Conservation (phyloP, 805 yeast species). For the Allodekkera sacchari region DNA sequence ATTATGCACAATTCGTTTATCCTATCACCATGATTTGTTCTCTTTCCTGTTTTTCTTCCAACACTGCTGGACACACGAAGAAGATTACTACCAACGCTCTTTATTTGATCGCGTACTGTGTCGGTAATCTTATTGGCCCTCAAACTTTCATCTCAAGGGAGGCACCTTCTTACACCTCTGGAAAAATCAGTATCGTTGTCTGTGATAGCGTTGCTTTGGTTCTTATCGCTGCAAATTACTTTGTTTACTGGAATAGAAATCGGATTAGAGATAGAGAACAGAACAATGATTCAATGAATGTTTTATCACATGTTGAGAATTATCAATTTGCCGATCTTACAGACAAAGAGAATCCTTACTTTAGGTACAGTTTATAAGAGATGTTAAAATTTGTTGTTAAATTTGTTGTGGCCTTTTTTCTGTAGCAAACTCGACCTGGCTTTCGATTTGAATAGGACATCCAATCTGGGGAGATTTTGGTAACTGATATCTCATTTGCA, state of each 20-base stretch:
- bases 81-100: conserved; percentile 52
- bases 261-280: conserved; percentile 7
- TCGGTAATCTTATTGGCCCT: conserved; percentile 67
- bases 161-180: conserved; percentile 53
- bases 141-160: conserved; percentile 52
- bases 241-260: conserved; percentile 12
- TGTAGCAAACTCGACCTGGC: no score
- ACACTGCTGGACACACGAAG: conserved; percentile 72
- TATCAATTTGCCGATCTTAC: conserved; percentile 24
- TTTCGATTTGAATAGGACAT: no score
- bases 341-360: conserved; percentile 43
- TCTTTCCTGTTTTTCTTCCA: conserved; percentile 31
- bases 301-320: conserved; percentile 8
- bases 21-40: conserved; percentile 22
- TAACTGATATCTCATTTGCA: no score
- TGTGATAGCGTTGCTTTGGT: conserved; percentile 17
- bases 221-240: conserved; percentile 10
- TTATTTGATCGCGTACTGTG: conserved; percentile 55
- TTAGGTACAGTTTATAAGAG: conserved; percentile 30
- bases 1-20: conserved; percentile 19
- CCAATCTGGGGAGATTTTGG: no score
- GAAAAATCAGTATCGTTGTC: conserved; percentile 36
- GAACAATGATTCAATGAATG: conserved; percentile 14
- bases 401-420: no score
- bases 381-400: neutral